Conservation (phyloP, 345 rosid species). For the Luvunga scandens region DNA sequence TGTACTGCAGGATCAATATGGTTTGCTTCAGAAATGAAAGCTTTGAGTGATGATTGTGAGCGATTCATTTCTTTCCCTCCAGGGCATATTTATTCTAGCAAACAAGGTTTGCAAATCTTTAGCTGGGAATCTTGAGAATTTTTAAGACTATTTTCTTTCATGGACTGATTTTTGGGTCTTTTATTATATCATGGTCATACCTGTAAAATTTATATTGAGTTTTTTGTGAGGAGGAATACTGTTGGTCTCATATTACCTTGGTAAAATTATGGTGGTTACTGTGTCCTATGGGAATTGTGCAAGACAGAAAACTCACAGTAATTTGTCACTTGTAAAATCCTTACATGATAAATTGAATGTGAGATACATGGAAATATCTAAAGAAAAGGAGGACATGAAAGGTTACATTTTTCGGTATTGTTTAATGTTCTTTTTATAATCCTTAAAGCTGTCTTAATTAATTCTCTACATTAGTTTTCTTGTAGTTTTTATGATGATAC, state of each 20-base stretch:
- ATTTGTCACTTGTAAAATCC: background rate
- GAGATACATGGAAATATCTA: background rate
- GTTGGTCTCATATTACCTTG: background rate
- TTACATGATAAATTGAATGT: background rate
- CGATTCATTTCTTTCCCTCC: slow-evolving; percentile 69
- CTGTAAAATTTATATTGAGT: background rate
- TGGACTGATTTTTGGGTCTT: background rate
- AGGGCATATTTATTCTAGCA: slow-evolving; percentile 84
- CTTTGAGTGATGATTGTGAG: slow-evolving; percentile 84
- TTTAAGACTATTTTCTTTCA: background rate
- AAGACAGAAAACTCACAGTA: background rate
- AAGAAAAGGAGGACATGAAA: background rate
- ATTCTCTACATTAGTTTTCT: background rate
- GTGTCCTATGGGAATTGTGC: background rate
- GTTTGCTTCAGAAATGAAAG: slow-evolving; percentile 98
- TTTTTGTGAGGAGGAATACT: slow-evolving; percentile 5
- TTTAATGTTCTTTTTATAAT: background rate
- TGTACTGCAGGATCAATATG: slow-evolving; percentile 62
- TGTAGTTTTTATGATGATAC: slow-evolving; percentile 12
- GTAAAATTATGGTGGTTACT: background rate
- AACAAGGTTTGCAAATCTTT: slow-evolving; percentile 54
- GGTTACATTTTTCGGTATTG: background rate
- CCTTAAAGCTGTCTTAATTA: background rate
- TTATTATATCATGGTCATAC: background rate
- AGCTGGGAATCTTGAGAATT: background rate